Percentiles rank a stretch among this genome's conserved stretches.
These are phyloP conservation scores for Xylariaceae sp. DNA, from an alignment of 2,329 filamentous ascomycete species.

Conservation along the genomic window DNA sequence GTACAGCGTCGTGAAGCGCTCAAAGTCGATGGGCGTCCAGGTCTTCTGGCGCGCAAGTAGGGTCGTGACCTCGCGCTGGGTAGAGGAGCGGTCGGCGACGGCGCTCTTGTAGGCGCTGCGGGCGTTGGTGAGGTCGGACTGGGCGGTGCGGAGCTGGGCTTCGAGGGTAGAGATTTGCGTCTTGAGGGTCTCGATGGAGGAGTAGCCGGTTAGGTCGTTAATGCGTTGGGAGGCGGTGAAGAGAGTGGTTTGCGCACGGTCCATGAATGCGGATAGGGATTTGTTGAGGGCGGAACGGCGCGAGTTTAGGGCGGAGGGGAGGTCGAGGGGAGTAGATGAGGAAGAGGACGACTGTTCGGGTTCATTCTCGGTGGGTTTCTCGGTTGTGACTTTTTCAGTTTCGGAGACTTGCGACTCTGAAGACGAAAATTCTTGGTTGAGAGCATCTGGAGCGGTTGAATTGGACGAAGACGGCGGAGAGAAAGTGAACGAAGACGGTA, in stretches of 20 bases:
- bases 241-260: slow-evolving; percentile 78
- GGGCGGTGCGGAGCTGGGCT: slow-evolving; percentile 51
- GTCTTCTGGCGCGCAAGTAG: slow-evolving; percentile 89
- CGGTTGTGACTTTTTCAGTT: background rate
- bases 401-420: slow-evolving; percentile 5
- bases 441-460: slow-evolving; percentile 1
- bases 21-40: slow-evolving; percentile 81
- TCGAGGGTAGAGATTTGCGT: slow-evolving; percentile 67
- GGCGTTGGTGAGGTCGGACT: slow-evolving; percentile 61
- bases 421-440: background rate
- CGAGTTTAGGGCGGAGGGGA: slow-evolving; percentile 44
- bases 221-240: slow-evolving; percentile 81
- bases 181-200: slow-evolving; percentile 82
- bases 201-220: slow-evolving; percentile 93
- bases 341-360: slow-evolving; percentile 8
- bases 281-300: slow-evolving; percentile 40
- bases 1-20: slow-evolving; percentile 91
- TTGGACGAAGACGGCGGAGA: slow-evolving; percentile 3
- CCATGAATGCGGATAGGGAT: slow-evolving; percentile 69
- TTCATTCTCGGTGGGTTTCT: background rate
- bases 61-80: slow-evolving; percentile 92
- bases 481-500: background rate
- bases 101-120: slow-evolving; percentile 77
- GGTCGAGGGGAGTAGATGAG: slow-evolving; percentile 27
- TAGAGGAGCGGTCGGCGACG: slow-evolving; percentile 74